Conservation (phyloP, 352 stramenopile species). For the Elongisporangium anandrum region DNA sequence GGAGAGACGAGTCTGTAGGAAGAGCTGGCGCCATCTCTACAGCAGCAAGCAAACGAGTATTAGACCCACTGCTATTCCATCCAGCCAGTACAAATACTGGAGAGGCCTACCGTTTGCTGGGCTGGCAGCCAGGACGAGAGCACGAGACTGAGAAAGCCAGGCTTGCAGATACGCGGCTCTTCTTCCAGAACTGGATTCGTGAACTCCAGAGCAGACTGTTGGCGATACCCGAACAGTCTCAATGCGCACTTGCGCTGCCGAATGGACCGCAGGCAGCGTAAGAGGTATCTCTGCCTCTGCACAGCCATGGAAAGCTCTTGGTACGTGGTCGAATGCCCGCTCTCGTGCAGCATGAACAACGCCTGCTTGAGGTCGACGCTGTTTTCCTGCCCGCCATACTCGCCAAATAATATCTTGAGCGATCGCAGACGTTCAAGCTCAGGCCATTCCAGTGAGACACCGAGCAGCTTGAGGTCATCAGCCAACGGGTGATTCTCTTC, state of each 20-base stretch:
- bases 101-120: constrained; percentile 24
- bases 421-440: constrained; percentile 14
- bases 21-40: constrained; percentile 41
- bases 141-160: constrained; percentile 35
- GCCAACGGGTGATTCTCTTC: constrained; percentile 35
- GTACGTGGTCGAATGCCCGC: constrained; percentile 20
- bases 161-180: constrained; percentile 40
- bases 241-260: constrained; percentile 44
- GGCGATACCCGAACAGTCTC: constrained; percentile 60
- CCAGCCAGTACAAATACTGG: too few species aligned
- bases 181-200: constrained; percentile 26
- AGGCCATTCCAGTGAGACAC: constrained; percentile 39
- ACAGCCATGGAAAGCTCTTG: constrained; percentile 36
- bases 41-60: neutral
- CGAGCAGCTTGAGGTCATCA: constrained; percentile 32
- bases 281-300: constrained; percentile 26
- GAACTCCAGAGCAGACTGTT: constrained; percentile 38
- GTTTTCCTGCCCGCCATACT: constrained; percentile 38
- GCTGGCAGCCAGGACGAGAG: constrained; percentile 42
- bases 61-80: too few species aligned
- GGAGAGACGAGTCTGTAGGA: constrained; percentile 23
- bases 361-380: constrained; percentile 25
- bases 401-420: constrained; percentile 31
- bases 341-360: constrained; percentile 54
- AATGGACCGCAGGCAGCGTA: constrained; percentile 38